Evolutionary conservation across 805 yeast species (phyloP).

Genomic region (Sugiyamaella smithiae): DNA sequence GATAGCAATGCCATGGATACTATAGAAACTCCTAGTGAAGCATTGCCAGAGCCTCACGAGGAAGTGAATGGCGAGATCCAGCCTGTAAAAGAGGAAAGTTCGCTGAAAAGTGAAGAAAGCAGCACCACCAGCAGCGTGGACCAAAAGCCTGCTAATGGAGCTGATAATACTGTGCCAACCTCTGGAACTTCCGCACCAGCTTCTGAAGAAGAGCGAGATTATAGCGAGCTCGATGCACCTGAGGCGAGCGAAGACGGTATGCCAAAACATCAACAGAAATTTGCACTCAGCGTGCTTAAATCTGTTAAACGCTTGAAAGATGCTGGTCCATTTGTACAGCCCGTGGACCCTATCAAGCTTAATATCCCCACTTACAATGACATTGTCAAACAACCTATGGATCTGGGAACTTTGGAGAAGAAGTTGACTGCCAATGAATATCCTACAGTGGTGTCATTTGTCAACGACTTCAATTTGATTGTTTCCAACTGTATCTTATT

Average conservation of each 20-base stretch:
- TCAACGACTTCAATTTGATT: conserved; percentile 79
- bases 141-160: conserved; percentile 1
- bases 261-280: conserved; percentile 72
- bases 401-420: conserved; percentile 82
- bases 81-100: background rate
- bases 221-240: conserved; percentile 16
- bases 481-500: conserved; percentile 77
- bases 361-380: conserved; percentile 90
- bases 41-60: background rate
- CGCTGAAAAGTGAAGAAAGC: background rate
- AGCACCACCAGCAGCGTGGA: background rate
- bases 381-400: conserved; percentile 86
- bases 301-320: conserved; percentile 89
- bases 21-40: background rate
- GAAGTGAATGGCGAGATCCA: background rate
- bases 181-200: conserved; percentile 11
- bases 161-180: background rate
- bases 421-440: conserved; percentile 71
- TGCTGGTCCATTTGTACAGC: conserved; percentile 83
- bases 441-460: conserved; percentile 62
- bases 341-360: conserved; percentile 85
- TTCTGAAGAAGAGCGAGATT: conserved; percentile 5
- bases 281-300: conserved; percentile 72
- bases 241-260: conserved; percentile 16
- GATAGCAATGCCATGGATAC: background rate